phyloP scores from a whole-genome alignment of 148 eudicot species.

The Vaccinium myrtillus region DNA sequence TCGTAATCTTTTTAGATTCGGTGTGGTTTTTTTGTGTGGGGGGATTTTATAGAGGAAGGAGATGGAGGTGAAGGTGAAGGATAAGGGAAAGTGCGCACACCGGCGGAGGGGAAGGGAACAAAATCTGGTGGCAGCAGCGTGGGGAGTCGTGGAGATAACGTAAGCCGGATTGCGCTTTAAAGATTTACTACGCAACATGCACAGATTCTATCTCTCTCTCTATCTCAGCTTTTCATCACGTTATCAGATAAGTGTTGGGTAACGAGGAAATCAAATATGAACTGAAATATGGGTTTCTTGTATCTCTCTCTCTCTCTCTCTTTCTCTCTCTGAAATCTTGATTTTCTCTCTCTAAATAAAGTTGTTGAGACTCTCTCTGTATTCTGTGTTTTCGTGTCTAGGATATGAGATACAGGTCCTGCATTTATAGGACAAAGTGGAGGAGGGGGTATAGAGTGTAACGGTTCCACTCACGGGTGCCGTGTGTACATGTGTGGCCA shows the following conservation, averaged over 20 bases:
- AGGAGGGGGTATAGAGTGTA: not conserved
- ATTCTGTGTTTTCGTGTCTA: slow-evolving; percentile 22
- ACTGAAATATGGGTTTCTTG: not conserved
- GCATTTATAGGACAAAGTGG: slow-evolving; percentile 40
- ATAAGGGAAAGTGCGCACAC: slow-evolving; percentile 19
- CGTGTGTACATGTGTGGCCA: too few species aligned
- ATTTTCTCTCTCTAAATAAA: slow-evolving; percentile 9
- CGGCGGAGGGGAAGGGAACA: slow-evolving; percentile 17
- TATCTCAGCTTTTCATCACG: not conserved
- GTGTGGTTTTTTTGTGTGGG: not conserved
- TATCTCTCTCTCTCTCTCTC: slow-evolving; percentile 15
- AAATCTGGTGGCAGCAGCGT: slow-evolving; percentile 31
- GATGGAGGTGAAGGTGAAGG: slow-evolving; percentile 20
- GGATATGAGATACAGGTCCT: slow-evolving; percentile 43
- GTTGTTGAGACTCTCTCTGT: not conserved
- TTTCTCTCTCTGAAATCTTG: not conserved
- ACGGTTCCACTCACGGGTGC: too few species aligned
- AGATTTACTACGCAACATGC: slow-evolving; percentile 35
- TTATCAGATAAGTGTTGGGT: slow-evolving; percentile 8
- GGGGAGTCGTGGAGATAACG: slow-evolving; percentile 34
- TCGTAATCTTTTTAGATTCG: not conserved
- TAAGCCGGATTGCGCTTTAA: slow-evolving; percentile 36
- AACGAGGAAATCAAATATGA: slow-evolving; percentile 14
- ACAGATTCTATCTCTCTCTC: slow-evolving; percentile 17
- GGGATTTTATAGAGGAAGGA: not conserved